Conservation (phyloP, 192 early-diverging fungal species). For the Linnemannia zychae region DNA sequence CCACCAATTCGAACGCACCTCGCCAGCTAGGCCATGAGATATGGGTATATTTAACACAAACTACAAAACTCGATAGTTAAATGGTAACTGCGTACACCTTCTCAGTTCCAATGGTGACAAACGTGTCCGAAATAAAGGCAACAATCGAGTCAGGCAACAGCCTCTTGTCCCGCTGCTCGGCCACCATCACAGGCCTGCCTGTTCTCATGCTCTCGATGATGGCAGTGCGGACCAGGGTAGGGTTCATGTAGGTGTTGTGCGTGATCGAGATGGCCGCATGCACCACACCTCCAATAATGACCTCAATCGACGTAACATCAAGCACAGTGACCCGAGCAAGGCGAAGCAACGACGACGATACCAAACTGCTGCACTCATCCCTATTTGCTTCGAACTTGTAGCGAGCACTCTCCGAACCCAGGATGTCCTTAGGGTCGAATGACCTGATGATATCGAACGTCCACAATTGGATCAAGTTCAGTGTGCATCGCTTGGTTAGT, state of each 20-base stretch:
- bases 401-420: background rate
- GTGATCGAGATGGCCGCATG: background rate
- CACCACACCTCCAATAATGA: background rate
- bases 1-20: no score
- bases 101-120: background rate
- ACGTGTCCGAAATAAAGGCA: background rate
- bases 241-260: background rate
- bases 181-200: background rate
- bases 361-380: background rate
- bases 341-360: background rate
- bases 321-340: background rate
- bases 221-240: background rate
- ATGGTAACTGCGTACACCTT: background rate
- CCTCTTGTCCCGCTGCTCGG: background rate
- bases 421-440: background rate
- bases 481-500: background rate
- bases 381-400: background rate
- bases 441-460: background rate
- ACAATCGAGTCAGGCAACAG: background rate
- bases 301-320: background rate
- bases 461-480: background rate
- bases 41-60: background rate
- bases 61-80: no score
- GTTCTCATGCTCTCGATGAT: background rate
- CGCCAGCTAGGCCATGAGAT: background rate